Percentiles rank a stretch among this genome's conserved stretches.
Conservation (phyloP, 805 yeast species). For the Kazachstania taianensis region DNA sequence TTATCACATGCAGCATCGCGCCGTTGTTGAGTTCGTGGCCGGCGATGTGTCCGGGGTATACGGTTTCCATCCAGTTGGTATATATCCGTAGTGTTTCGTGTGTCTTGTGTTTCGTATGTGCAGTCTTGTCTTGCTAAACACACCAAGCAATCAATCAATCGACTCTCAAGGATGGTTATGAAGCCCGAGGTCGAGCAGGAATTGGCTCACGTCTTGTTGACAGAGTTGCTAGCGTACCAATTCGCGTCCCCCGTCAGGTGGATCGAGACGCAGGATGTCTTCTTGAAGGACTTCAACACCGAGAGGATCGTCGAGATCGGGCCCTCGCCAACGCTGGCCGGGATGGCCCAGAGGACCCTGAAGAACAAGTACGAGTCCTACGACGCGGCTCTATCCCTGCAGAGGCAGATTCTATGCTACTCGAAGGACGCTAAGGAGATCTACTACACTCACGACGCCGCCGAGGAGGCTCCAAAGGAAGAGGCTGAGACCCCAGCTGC, state of each 20-base stretch:
- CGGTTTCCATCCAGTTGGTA: neutral
- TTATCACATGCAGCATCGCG: neutral
- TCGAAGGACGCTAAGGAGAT: conserved; percentile 94
- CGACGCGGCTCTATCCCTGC: conserved; percentile 81
- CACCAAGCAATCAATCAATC: too few species aligned
- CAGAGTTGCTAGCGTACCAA: conserved; percentile 95
- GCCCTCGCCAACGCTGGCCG: conserved; percentile 96
- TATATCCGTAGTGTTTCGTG: neutral
- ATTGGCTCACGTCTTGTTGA: conserved; percentile 84
- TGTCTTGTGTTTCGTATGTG: too few species aligned
- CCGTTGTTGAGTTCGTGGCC: neutral
- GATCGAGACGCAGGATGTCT: conserved; percentile 99
- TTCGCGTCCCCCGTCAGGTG: conserved; percentile 99
- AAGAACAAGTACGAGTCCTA: conserved; percentile 89
- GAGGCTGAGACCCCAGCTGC: conserved; percentile 23
- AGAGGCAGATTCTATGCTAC: conserved; percentile 91
- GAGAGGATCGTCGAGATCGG: conserved; percentile 98
- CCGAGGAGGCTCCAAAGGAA: conserved; percentile 28
- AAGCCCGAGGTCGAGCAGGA: conserved; percentile 95
- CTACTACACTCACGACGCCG: conserved; percentile 82
- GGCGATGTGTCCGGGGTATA: too few species aligned
- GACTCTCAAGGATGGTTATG: conserved; percentile 27
- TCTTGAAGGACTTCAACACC: conserved; percentile 84
- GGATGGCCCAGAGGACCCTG: conserved; percentile 97
- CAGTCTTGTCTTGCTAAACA: neutral